Base-by-base conservation (phyloP, 2,329 filamentous ascomycete genomes). In the Fusarium paranaense region DNA sequence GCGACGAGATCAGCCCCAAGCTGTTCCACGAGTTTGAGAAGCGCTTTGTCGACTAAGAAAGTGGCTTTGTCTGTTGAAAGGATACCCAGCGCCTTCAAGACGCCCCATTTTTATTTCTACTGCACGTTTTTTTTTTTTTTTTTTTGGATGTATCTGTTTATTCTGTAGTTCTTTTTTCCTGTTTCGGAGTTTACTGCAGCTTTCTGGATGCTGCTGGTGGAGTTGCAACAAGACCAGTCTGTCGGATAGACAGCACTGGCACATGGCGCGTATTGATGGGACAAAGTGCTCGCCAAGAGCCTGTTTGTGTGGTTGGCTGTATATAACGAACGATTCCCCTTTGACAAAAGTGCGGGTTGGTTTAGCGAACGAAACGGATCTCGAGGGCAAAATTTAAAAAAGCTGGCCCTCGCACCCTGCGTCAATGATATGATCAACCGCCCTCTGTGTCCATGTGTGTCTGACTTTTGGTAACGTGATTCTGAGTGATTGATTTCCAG, bases 1-100 rank as follows among this genome's bases (percentile, higher is more conserved):
- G 95, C 80, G 94, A 99, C 80, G 97, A 98, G 85, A 99, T 99
- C 77, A 95, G 90, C 63, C 97, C 97, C n/a, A 92, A 95, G 85
- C 87, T 99, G 32, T 94, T 95, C 79, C 84, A 87, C 10, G 95
- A 98, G 83, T 94, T 99, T 82, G 92, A 94, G 84, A 90, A 86
- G 80, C 89, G 93, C 66, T 98, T 98, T 66, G 78, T 81, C 47
- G 62, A 73, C 35, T 82, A 60, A 77, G 54, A 81, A 62, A 76
- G 56, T 59, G 35, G 30, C 9, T 30, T 52, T 7, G 27, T 25
- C 27, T 22, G 25, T 38, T 42, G 7, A 58, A 47, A 47, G 40
- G 25, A 71, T 70, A 71, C 64, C 64, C 63, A 56, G 47, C 22
- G 52, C 50, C 45, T 74, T 72, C 57, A 62, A 66, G 13, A 71